Conservation (phyloP, 257 asterid genomes). For the Solanum neorickii region DNA sequence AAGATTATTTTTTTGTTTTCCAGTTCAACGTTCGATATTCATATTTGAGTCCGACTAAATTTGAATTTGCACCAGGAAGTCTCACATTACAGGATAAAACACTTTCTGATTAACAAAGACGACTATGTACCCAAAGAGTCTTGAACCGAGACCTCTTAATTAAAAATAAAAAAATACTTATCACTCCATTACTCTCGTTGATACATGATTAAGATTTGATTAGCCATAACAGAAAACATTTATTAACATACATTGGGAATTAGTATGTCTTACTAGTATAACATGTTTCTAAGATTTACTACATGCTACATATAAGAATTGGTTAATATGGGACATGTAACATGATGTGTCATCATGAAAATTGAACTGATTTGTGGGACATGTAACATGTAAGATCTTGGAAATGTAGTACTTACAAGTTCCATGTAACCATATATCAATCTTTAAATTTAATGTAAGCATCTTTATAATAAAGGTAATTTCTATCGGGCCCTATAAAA, state of each 20-base stretch:
- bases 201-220: background rate
- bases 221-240: background rate
- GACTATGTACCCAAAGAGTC: no score
- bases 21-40: no score
- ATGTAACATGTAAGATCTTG: background rate
- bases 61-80: fast-evolving
- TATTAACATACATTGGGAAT: background rate
- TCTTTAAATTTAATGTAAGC: background rate
- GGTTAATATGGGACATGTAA: background rate
- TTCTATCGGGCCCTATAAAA: background rate
- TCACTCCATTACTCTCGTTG: no score
- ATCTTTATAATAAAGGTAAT: background rate
- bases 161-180: no score
- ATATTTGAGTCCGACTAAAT: no score
- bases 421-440: background rate
- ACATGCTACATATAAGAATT: background rate
- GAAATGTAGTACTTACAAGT: background rate
- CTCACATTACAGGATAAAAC: no score
- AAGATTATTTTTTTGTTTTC: background rate
- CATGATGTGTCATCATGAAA: background rate
- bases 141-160: no score
- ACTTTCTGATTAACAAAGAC: no score
- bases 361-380: background rate
- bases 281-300: background rate
- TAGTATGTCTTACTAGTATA: background rate